Evolutionary conservation across 176 grass and related monocot species (phyloP).

Genomic region (Zizania latifolia): DNA sequence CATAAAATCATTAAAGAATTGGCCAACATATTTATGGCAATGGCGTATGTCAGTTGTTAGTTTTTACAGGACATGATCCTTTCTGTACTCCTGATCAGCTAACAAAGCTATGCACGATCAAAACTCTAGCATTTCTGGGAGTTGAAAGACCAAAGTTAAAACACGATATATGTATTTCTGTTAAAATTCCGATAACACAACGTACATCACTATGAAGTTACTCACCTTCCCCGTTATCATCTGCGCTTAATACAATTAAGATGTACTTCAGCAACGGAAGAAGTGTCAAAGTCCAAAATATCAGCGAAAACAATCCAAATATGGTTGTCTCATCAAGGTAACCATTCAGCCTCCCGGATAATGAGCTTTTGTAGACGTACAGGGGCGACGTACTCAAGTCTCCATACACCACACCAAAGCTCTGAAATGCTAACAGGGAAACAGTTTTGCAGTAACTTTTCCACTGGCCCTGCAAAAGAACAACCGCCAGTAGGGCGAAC

Average conservation of each 20-base stretch:
- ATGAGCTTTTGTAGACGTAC: conserved; percentile 49
- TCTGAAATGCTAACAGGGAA: conserved; percentile 58
- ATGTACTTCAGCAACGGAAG: conserved; percentile 58
- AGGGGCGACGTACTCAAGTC: conserved; percentile 58
- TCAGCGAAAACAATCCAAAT: conserved; percentile 59
- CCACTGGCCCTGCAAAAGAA: conserved; percentile 41
- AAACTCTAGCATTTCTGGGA: background rate
- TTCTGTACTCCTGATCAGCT: background rate
- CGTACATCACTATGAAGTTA: background rate
- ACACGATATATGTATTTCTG: background rate
- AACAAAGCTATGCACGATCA: background rate
- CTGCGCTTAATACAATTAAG: conserved; percentile 50
- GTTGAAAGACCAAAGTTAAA: background rate
- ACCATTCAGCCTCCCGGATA: conserved; percentile 31
- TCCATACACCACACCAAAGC: conserved; percentile 71
- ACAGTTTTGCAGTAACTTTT: conserved; percentile 36
- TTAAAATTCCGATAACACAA: background rate
- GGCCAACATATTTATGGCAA: background rate
- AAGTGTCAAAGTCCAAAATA: conserved; percentile 65
- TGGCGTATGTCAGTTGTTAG: background rate
- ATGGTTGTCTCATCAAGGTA: conserved; percentile 44
- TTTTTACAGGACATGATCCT: background rate
- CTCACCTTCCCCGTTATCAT: conserved; percentile 67
- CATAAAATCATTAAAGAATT: background rate
- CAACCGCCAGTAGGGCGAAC: background rate